Base-by-base conservation (phyloP, 345 rosid genomes). In the Viola odorata region DNA sequence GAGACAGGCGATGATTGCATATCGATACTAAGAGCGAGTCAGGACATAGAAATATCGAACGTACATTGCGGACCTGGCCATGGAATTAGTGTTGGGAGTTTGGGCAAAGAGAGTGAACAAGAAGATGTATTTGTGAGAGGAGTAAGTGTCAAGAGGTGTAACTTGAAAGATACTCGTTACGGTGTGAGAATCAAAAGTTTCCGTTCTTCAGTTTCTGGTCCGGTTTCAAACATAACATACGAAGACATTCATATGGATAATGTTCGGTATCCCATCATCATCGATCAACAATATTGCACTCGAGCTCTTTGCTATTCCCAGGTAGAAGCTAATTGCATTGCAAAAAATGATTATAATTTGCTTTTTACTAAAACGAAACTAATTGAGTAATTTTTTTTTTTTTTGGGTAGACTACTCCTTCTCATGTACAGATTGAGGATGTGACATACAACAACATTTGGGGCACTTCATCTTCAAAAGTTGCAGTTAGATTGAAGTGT, bases 1-100 rank as follows among this genome's bases (percentile, higher is more conserved):
- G 72, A 57, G 11, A 82, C 90, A 7, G 85, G 90, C 8, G 94
- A 84, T 14, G 90, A 87, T 39, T 87, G 90, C 57, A 64, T 82
- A 0, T 72, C 84, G 0, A 68, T 84, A 37, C 73, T 76, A 4
- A 79, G 76, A 32, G 83, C 82, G 10, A 63, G 72, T 6, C 37
- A 60, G n/a, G 69, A 73, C 57, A 63, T 80, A 36, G 59, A 63
- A 41, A 62, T 86, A 9, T 57, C 65, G 13, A 53, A 74, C 0
- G 70, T 84, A 17, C 36, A 52, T 36, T 84, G 86, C 13, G 86
- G 94, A 12, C 82, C 80, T 0, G 80, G 78, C n/a, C 84, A 77
- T 7, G 84, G 81, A 0, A 55, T 80, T 17, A 80, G 84, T 23
- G 45, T 80, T 0, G 78, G 85, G 8, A 75, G 85, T 63, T 60